These are phyloP conservation scores for Chalciporus pseudorubinellus DNA, from an alignment of 768 basidiomycete genomes.

Conservation along the genomic window DNA sequence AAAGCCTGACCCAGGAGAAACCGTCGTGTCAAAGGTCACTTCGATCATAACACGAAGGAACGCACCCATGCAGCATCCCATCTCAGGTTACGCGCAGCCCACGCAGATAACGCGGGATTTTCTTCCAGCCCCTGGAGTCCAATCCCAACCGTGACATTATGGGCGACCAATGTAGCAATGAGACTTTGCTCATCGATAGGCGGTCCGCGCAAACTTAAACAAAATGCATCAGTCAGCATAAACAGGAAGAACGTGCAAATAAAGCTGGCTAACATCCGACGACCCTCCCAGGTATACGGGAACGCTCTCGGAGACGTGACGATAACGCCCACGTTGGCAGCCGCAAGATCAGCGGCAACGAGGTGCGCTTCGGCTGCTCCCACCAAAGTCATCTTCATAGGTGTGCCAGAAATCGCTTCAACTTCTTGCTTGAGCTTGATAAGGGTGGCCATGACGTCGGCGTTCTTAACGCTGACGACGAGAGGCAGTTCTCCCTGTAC, in stretches of 20 bases:
- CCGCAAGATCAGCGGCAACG: slow-evolving; percentile 44
- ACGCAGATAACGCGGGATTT: slow-evolving; percentile 73
- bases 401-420: slow-evolving; percentile 34
- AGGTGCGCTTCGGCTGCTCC: slow-evolving; percentile 58
- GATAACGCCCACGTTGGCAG: slow-evolving; percentile 68
- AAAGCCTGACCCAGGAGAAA: slow-evolving; percentile 26
- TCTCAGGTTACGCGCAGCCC: slow-evolving; percentile 82
- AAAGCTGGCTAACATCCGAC: slow-evolving; percentile 50
- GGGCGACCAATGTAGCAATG: slow-evolving; percentile 54
- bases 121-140: slow-evolving; percentile 43
- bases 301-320: slow-evolving; percentile 62
- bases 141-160: slow-evolving; percentile 64
- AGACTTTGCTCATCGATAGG: slow-evolving; percentile 67
- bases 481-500: slow-evolving; percentile 57
- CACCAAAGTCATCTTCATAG: slow-evolving; percentile 47
- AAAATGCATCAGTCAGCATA: neutral
- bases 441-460: slow-evolving; percentile 73
- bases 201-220: slow-evolving; percentile 59
- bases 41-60: slow-evolving; percentile 31
- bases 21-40: too few species aligned
- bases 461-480: slow-evolving; percentile 64
- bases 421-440: slow-evolving; percentile 57
- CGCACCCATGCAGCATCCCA: slow-evolving; percentile 94
- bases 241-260: neutral
- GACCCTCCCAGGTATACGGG: slow-evolving; percentile 63